A percentile compares a stretch with the other conserved stretches of the same genome.
These are phyloP conservation scores for Phytopythium cucurbitacearum DNA, from an alignment of 352 stramenopile genomes.

Conservation along the genomic window DNA sequence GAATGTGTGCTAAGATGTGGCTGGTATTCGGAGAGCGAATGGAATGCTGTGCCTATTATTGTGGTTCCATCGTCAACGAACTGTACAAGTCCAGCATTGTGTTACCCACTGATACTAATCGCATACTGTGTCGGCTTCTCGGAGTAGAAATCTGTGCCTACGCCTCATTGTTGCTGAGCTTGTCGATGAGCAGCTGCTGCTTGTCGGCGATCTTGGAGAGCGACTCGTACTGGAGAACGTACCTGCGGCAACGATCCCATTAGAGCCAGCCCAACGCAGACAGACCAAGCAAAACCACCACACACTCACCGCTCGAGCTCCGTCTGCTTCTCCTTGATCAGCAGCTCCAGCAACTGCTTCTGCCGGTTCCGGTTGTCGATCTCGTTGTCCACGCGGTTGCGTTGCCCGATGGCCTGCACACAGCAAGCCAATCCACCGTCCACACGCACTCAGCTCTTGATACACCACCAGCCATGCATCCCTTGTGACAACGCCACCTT, in stretches of 20 bases:
- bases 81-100: background rate
- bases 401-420: conserved; percentile 67
- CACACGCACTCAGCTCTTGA: too few relatives aligned
- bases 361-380: conserved; percentile 81
- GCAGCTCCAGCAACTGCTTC: conserved; percentile 72
- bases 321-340: conserved; percentile 82
- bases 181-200: conserved; percentile 78
- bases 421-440: background rate
- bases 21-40: background rate
- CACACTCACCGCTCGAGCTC: conserved; percentile 60
- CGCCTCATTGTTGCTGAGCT: conserved; percentile 86
- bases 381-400: conserved; percentile 76
- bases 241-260: conserved; percentile 29
- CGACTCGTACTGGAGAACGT: conserved; percentile 76
- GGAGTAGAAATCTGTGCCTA: conserved; percentile 14
- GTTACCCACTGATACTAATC: background rate
- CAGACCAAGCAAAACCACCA: background rate
- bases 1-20: too few relatives aligned
- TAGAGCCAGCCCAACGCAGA: conserved; percentile 5
- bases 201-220: conserved; percentile 75
- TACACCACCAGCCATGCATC: too few relatives aligned
- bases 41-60: background rate
- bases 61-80: conserved; percentile 1
- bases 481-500: conserved; percentile 32
- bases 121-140: too few relatives aligned